A percentile compares a stretch with the other conserved stretches of the same genome.
These are phyloP conservation scores for Diversispora epigaea DNA, from an alignment of 192 early-diverging fungal genomes.

Conservation along the genomic window DNA sequence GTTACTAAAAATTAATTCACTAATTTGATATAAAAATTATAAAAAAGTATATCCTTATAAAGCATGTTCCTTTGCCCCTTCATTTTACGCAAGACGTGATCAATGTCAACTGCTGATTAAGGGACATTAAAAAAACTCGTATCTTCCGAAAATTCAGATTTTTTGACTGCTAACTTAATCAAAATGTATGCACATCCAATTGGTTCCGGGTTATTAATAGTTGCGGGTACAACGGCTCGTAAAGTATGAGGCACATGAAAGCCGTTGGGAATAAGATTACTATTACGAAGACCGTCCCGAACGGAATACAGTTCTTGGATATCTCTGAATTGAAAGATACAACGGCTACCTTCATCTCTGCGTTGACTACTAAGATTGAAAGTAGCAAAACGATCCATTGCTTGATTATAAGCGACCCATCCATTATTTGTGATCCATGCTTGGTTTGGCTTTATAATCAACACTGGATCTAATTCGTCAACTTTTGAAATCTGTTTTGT, in stretches of 20 bases:
- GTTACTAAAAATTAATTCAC: no score
- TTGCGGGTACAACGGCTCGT: background rate
- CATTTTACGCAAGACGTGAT: no score
- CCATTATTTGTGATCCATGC: background rate
- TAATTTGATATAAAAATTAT: no score
- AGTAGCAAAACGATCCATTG: background rate
- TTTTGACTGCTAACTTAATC: background rate
- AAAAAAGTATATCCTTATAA: no score
- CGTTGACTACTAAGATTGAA: conserved; percentile 3
- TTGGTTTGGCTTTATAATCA: conserved; percentile 5
- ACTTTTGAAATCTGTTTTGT: conserved; percentile 6
- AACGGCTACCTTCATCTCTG: conserved; percentile 6
- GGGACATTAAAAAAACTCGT: background rate
- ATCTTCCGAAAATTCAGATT: background rate
- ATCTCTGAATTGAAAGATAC: conserved; percentile 4
- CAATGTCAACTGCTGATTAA: no score
- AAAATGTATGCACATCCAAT: background rate
- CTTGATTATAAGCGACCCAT: background rate
- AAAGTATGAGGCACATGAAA: background rate
- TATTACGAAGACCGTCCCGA: background rate
- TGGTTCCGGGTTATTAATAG: background rate
- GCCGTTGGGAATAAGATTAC: background rate
- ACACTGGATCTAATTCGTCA: background rate
- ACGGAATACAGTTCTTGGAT: conserved; percentile 1
- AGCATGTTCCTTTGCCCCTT: no score